Evolutionary conservation across 78 protist genomes (phyloP).

Genomic region (Polysphondylium violaceum): DNA sequence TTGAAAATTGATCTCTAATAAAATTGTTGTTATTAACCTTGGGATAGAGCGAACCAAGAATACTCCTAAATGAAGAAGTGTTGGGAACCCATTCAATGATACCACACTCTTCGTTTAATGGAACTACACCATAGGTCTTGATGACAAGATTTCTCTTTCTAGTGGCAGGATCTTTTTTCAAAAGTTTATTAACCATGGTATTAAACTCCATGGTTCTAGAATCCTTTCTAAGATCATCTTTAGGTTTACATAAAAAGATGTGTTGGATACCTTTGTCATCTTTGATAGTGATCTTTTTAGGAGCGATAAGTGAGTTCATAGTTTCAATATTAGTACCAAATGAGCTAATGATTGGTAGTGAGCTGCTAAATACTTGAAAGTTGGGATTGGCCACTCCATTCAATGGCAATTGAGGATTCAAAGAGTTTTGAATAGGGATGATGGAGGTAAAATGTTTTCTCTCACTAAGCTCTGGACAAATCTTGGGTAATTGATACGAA

Average conservation of each 20-base stretch:
- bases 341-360: constrained; percentile 53
- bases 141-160: constrained; percentile 79
- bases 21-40: background rate
- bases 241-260: constrained; percentile 93
- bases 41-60: constrained; percentile 39
- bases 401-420: constrained; percentile 58
- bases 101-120: constrained; percentile 92
- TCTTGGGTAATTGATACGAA: constrained; percentile 8
- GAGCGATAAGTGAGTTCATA: constrained; percentile 89
- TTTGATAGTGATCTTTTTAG: constrained; percentile 85
- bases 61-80: constrained; percentile 53
- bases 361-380: background rate
- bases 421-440: constrained; percentile 74
- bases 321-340: constrained; percentile 79
- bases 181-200: constrained; percentile 85
- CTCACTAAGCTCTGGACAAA: background rate
- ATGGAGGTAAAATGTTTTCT: constrained; percentile 30
- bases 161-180: constrained; percentile 81
- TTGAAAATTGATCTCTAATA: background rate
- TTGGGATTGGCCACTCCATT: constrained; percentile 13
- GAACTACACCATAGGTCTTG: constrained; percentile 91
- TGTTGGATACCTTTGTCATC: constrained; percentile 79
- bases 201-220: constrained; percentile 93
- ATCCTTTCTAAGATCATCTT: constrained; percentile 97
- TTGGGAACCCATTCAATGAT: constrained; percentile 96